phyloP scores from a whole-genome alignment of 2,329 filamentous ascomycete species.

The Calonectria honghensis region DNA sequence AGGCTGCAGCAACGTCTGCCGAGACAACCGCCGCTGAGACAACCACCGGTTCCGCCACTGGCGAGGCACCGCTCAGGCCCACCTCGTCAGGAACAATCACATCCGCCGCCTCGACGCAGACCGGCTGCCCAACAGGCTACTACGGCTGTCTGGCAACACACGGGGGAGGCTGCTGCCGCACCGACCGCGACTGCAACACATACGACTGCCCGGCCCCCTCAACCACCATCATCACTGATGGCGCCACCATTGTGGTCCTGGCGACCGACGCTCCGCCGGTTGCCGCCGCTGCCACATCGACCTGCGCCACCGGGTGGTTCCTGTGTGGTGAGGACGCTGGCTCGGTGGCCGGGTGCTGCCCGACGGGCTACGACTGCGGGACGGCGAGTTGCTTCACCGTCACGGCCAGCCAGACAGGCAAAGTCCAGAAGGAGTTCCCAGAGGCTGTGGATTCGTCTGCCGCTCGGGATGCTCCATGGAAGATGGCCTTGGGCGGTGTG shows the following conservation, averaged over 20 bases:
- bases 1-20: constrained; percentile 55
- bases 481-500: constrained; percentile 36
- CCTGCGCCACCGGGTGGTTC: constrained; percentile 88
- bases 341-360: constrained; percentile 89
- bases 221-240: constrained; percentile 80
- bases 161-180: constrained; percentile 90
- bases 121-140: constrained; percentile 88
- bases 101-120: constrained; percentile 58
- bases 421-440: constrained; percentile 73
- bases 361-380: constrained; percentile 84
- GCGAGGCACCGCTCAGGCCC: constrained; percentile 69
- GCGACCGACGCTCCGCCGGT: constrained; percentile 67
- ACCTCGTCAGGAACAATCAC: constrained; percentile 61
- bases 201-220: constrained; percentile 82
- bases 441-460: constrained; percentile 41
- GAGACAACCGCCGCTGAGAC: constrained; percentile 57
- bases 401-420: constrained; percentile 71
- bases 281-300: constrained; percentile 60
- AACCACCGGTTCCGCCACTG: constrained; percentile 61
- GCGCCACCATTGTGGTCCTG: constrained; percentile 82
- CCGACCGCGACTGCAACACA: constrained; percentile 88
- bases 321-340: constrained; percentile 76
- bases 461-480: constrained; percentile 31
- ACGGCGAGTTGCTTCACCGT: constrained; percentile 80
- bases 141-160: constrained; percentile 92